Evolutionary conservation across 2,329 filamentous ascomycete species (phyloP).

Genomic region (Pseudogymnoascus sp.): DNA sequence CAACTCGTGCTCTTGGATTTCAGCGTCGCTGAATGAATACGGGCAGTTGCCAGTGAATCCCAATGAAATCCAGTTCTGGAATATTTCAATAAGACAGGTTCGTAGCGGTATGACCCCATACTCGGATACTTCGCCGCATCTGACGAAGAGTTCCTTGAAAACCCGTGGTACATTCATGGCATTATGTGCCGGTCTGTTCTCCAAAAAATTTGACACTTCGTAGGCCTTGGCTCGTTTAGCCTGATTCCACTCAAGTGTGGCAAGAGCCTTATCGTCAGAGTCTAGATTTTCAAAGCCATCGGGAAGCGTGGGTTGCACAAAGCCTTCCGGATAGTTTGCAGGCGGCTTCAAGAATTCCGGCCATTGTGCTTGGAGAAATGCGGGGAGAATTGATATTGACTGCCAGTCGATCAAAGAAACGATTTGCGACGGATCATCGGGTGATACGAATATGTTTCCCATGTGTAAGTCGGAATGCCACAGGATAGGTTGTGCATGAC

Average conservation of each 20-base stretch:
- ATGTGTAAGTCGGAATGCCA: conserved; percentile 35
- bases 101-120: not conserved
- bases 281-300: conserved; percentile 29
- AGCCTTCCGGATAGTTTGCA: not conserved
- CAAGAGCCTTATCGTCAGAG: conserved; percentile 21
- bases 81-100: not conserved
- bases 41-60: not conserved
- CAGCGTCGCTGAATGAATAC: not conserved
- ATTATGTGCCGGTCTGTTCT: not conserved
- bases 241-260: not conserved
- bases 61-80: not conserved
- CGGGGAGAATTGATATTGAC: conserved; percentile 29
- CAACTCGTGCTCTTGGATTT: not conserved
- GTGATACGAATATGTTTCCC: conserved; percentile 35
- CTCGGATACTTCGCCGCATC: not conserved
- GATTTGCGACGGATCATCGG: conserved; percentile 29
- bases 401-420: conserved; percentile 36
- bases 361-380: conserved; percentile 27
- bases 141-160: not conserved
- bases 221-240: not conserved
- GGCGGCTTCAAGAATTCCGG: conserved; percentile 8
- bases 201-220: not conserved
- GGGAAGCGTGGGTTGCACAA: conserved; percentile 11
- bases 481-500: conserved; percentile 15
- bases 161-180: not conserved